Evolutionary conservation across 805 yeast species (phyloP).

Genomic region (Kodamaea kakaduensis): DNA sequence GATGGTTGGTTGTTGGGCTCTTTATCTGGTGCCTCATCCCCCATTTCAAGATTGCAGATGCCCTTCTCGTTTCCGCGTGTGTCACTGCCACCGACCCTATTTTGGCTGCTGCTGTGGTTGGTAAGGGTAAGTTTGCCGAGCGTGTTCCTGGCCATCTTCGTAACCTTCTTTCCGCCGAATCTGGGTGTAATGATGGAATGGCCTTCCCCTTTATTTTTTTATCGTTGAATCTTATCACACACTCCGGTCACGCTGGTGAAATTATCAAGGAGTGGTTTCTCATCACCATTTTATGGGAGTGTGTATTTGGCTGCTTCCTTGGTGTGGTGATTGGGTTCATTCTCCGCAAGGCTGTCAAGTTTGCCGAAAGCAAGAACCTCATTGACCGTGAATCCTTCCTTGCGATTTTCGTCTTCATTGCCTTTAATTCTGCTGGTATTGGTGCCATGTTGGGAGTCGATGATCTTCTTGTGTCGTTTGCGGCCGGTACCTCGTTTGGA

Average conservation of each 20-base stretch:
- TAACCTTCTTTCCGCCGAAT: slow-evolving; percentile 77
- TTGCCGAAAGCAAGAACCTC: slow-evolving; percentile 62
- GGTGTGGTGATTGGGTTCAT: slow-evolving; percentile 71
- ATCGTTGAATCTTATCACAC: slow-evolving; percentile 63
- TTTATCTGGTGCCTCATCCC: slow-evolving; percentile 79
- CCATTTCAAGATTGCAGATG: slow-evolving; percentile 63
- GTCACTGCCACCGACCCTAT: slow-evolving; percentile 96
- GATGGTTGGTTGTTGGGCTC: slow-evolving; percentile 81
- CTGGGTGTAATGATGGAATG: slow-evolving; percentile 94
- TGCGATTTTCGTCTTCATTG: slow-evolving; percentile 76
- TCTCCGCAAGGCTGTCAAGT: slow-evolving; percentile 67
- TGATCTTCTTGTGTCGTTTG: slow-evolving; percentile 82
- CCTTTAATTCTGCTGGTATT: slow-evolving; percentile 82
- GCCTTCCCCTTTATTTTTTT: slow-evolving; percentile 85
- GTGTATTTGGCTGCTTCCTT: slow-evolving; percentile 70
- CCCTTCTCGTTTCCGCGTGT: slow-evolving; percentile 76
- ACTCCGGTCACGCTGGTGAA: slow-evolving; percentile 59
- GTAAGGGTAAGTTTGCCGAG: slow-evolving; percentile 87
- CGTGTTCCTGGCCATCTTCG: slow-evolving; percentile 92
- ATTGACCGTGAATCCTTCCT: slow-evolving; percentile 88
- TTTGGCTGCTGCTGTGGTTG: slow-evolving; percentile 91
- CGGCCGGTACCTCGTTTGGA: slow-evolving; percentile 90
- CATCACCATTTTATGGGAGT: slow-evolving; percentile 74
- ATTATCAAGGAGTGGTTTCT: slow-evolving; percentile 79
- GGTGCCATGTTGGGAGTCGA: slow-evolving; percentile 87